A percentile compares a stretch with the other conserved stretches of the same genome.
These are phyloP conservation scores for Apophysomyces elegans DNA, from an alignment of 371 early-diverging fungal genomes.

Conservation along the genomic window DNA sequence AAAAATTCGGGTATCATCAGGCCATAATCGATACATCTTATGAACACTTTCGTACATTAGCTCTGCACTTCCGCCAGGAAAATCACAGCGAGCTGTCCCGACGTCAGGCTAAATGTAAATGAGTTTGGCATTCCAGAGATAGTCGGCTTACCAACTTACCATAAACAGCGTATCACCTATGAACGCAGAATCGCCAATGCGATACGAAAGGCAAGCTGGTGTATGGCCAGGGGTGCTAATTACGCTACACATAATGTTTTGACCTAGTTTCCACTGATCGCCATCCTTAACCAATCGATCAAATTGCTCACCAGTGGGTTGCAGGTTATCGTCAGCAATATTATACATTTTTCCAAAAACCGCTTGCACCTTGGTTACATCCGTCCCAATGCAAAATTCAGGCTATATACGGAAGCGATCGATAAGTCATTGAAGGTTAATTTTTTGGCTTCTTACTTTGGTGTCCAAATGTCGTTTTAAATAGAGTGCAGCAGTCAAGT, in stretches of 20 bases:
- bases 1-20: conserved; percentile 49
- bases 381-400: conserved; percentile 42
- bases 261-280: conserved; percentile 43
- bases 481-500: conserved; percentile 45
- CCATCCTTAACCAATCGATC: conserved; percentile 31
- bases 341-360: conserved; percentile 48
- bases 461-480: conserved; percentile 32
- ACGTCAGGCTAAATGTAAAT: conserved; percentile 43
- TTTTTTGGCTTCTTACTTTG: conserved; percentile 23
- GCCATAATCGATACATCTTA: conserved; percentile 44
- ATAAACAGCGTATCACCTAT: conserved; percentile 55
- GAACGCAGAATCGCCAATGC: conserved; percentile 53
- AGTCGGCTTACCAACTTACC: conserved; percentile 26
- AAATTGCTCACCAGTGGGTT: conserved; percentile 41
- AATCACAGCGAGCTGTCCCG: conserved; percentile 56
- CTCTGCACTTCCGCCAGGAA: conserved; percentile 53
- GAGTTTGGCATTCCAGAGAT: not conserved
- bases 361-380: conserved; percentile 43
- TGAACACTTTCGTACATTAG: conserved; percentile 47
- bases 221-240: conserved; percentile 52
- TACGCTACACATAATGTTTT: conserved; percentile 41
- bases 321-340: conserved; percentile 23
- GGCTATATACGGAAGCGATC: conserved; percentile 25
- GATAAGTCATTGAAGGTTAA: conserved; percentile 11
- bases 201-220: conserved; percentile 51